A percentile compares a stretch with the other conserved stretches of the same genome.
Evolutionary conservation across 306 rosid genomes (phyloP).

Genomic region (Vigna angularis): DNA sequence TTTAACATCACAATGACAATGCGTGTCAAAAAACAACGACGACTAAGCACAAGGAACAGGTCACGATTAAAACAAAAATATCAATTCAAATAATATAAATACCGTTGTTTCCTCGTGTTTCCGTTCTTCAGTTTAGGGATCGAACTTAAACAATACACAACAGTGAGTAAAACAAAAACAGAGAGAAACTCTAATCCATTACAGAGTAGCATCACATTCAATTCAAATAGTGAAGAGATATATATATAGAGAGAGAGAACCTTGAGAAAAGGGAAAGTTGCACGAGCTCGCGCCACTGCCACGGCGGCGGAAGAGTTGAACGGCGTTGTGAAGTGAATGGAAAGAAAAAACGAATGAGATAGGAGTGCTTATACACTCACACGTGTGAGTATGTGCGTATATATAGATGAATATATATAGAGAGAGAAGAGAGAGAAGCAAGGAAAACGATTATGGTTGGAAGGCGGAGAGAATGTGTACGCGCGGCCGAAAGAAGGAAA

Average conservation of each 20-base stretch:
- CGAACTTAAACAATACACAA: conserved; percentile 6
- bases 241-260: not conserved
- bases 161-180: not conserved
- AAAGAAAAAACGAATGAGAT: not conserved
- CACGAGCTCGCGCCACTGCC: conserved; percentile 14
- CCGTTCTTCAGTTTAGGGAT: not conserved
- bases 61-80: not conserved
- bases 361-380: not conserved
- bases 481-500: conserved; percentile 9
- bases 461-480: not conserved
- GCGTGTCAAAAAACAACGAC: conserved; percentile 7
- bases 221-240: not conserved
- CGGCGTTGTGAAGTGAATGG: conserved; percentile 15
- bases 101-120: not conserved
- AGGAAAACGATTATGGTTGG: not conserved
- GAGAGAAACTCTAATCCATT: not conserved
- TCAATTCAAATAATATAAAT: not conserved
- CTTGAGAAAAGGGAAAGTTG: conserved; percentile 2
- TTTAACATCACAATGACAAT: not conserved
- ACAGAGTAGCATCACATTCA: not conserved
- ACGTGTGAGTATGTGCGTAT: not conserved
- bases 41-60: not conserved
- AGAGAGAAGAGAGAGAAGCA: not conserved
- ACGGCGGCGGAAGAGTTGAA: conserved; percentile 31
- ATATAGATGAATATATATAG: not conserved